phyloP scores from a whole-genome alignment of 2,329 filamentous ascomycete species.

The Corinectria fuckeliana region DNA sequence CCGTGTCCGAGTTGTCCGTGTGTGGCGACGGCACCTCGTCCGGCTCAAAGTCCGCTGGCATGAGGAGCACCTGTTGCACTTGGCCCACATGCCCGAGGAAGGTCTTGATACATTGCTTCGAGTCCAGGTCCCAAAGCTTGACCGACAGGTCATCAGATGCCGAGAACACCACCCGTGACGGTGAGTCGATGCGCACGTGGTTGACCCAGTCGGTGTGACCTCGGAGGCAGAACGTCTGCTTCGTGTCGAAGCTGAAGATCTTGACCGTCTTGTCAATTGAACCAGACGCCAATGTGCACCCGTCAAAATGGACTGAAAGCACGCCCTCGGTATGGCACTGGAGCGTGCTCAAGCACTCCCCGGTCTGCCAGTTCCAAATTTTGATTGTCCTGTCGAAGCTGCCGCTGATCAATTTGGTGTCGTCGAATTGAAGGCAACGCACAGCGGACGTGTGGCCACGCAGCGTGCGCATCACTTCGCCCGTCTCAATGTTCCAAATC shows the following conservation, averaged over 20 bases:
- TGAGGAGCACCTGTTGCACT: slow-evolving; percentile 86
- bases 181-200: slow-evolving; percentile 84
- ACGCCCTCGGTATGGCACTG: slow-evolving; percentile 82
- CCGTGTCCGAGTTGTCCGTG: slow-evolving; percentile 60
- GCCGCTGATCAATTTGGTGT: slow-evolving; percentile 88
- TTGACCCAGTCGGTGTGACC: slow-evolving; percentile 97
- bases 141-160: slow-evolving; percentile 93
- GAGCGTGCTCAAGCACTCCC: slow-evolving; percentile 82
- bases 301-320: slow-evolving; percentile 86
- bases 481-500: slow-evolving; percentile 93
- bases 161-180: slow-evolving; percentile 86
- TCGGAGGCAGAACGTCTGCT: slow-evolving; percentile 77
- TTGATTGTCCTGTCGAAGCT: slow-evolving; percentile 87
- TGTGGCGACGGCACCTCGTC: slow-evolving; percentile 63
- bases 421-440: slow-evolving; percentile 90
- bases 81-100: slow-evolving; percentile 94
- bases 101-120: slow-evolving; percentile 74
- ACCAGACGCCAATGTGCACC: slow-evolving; percentile 83
- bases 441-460: slow-evolving; percentile 83
- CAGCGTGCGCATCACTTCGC: slow-evolving; percentile 84
- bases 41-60: slow-evolving; percentile 88
- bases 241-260: slow-evolving; percentile 89
- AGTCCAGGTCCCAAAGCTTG: slow-evolving; percentile 92
- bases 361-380: slow-evolving; percentile 97
- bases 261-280: slow-evolving; percentile 90